phyloP scores from a whole-genome alignment of 2,329 filamentous ascomycete species.

The Monosporascus sp. region DNA sequence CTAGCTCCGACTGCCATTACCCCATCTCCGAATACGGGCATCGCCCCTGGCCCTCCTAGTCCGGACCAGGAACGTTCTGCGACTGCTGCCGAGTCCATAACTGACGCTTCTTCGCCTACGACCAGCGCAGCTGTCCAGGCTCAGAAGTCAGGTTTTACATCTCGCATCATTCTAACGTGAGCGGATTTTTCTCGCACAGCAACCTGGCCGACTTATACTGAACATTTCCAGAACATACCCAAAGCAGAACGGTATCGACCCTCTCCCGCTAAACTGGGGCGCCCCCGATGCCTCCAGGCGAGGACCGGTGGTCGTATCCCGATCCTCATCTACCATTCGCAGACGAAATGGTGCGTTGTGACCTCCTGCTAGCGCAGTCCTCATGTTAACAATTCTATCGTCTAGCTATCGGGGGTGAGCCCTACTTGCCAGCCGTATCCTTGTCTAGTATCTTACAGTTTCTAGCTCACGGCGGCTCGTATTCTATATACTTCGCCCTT shows the following conservation, averaged over 20 bases:
- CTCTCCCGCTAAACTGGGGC: conserved; percentile 86
- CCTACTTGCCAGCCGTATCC: background rate
- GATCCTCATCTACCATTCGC: conserved; percentile 69
- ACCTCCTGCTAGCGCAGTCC: conserved; percentile 6
- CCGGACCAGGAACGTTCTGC: conserved; percentile 6
- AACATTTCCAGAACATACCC: conserved; percentile 66
- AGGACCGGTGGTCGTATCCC: conserved; percentile 84
- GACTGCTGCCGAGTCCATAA: conserved; percentile 13
- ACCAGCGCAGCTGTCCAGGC: conserved; percentile 19
- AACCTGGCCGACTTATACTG: conserved; percentile 5
- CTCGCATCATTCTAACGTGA: conserved; percentile 53
- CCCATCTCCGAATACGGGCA: conserved; percentile 11
- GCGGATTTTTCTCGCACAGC: conserved; percentile 7
- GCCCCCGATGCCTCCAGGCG: conserved; percentile 67
- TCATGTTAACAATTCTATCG: conserved; percentile 10
- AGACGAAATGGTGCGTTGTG: conserved; percentile 66
- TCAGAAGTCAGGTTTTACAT: conserved; percentile 44
- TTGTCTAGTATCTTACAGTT: background rate
- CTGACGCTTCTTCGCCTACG: conserved; percentile 16
- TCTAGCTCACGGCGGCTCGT: conserved; percentile 68
- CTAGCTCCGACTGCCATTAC: conserved; percentile 16
- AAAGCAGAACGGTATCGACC: conserved; percentile 88
- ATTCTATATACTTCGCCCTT: conserved; percentile 91
- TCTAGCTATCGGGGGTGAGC: conserved; percentile 54
- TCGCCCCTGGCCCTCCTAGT: conserved; percentile 6